Evolutionary conservation across 2,329 filamentous ascomycete species (phyloP).

Genomic region (Penicillium verrucosum): DNA sequence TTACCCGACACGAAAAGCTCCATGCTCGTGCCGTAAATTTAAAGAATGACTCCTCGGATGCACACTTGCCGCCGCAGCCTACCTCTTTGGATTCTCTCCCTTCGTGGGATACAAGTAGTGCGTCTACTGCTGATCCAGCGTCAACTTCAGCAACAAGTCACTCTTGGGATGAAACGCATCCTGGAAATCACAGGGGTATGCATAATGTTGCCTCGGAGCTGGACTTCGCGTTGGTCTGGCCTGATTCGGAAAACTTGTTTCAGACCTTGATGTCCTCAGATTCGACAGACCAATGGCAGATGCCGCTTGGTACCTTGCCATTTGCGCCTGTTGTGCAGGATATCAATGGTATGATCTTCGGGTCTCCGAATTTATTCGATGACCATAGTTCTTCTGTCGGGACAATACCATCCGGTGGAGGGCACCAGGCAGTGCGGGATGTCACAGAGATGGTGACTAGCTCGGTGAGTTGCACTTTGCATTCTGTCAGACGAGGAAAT

Average conservation of each 20-base stretch:
- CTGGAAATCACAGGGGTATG: conserved; percentile 15
- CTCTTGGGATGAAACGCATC: conserved; percentile 25
- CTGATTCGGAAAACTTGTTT: conserved; percentile 45
- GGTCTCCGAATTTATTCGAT: conserved; percentile 37
- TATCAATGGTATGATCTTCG: conserved; percentile 31
- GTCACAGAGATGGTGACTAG: conserved; percentile 46
- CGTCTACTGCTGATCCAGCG: conserved; percentile 15
- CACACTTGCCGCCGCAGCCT: conserved; percentile 14
- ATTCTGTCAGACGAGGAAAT: not conserved
- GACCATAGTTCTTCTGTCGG: conserved; percentile 38
- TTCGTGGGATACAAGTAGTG: conserved; percentile 26
- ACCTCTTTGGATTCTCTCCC: conserved; percentile 20
- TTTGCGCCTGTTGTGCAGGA: conserved; percentile 35
- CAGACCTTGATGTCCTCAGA: conserved; percentile 46
- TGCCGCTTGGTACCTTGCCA: conserved; percentile 42
- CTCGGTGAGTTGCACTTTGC: conserved; percentile 32
- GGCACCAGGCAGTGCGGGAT: conserved; percentile 45
- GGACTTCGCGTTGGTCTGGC: conserved; percentile 46
- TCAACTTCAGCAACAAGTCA: conserved; percentile 22
- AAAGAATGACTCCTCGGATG: conserved; percentile 17
- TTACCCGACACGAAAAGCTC: conserved; percentile 45
- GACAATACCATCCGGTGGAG: conserved; percentile 41
- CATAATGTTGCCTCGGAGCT: conserved; percentile 31
- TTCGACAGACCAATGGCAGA: conserved; percentile 41
- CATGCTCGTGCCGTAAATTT: conserved; percentile 32